Evolutionary conservation across 2,329 filamentous ascomycete species (phyloP), one percentile per base, ranked within the genome.

Genomic region (Orbilia javanica): DNA sequence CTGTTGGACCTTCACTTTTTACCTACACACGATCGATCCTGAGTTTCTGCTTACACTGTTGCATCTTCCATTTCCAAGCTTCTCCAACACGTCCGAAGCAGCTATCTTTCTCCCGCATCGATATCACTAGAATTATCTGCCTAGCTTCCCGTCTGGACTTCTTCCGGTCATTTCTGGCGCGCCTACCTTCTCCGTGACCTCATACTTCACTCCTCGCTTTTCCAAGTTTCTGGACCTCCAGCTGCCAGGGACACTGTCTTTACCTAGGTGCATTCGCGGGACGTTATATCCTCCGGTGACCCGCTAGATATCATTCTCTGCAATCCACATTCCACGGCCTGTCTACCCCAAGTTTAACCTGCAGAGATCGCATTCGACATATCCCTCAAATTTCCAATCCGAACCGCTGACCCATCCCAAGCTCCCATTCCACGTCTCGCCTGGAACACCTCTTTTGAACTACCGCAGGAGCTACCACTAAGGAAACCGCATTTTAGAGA

Each of bases 221-320:
- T 52, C 66, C 39, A 70, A 46, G 36, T 70, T 46, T 72, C 63
- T 44, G 42, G 62, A 52, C 67, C 34, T 42, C 74, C 34, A 57
- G 53, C 66, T 63, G 60, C 66, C 74, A 67, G 67, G 62, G 52
- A 65, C 48, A 20, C 44, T 62, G 50, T 15, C 48, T 65, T 39
- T 60, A 64, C 65, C 65, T 65, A 36, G 57, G 65, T 69, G 65
- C 60, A 65, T 68, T 68, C 65, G 67, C 74, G 67, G 74, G 74
- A 78, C 74, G 66, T 78, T 77, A 77, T 78, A 78, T 72, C 74
- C 74, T 78, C 74, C 74, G 74, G 74, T 63, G 67, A 48, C 74
- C n/a, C 67, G 50, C 74, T 39, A 72, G 72, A 71, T n/a, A n/a
- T n/a, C n/a, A n/a, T 44, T 64, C 62, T 18, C 74, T 63, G 62